phyloP scores from a whole-genome alignment of 805 yeast species.

The Nakazawaea holstii region DNA sequence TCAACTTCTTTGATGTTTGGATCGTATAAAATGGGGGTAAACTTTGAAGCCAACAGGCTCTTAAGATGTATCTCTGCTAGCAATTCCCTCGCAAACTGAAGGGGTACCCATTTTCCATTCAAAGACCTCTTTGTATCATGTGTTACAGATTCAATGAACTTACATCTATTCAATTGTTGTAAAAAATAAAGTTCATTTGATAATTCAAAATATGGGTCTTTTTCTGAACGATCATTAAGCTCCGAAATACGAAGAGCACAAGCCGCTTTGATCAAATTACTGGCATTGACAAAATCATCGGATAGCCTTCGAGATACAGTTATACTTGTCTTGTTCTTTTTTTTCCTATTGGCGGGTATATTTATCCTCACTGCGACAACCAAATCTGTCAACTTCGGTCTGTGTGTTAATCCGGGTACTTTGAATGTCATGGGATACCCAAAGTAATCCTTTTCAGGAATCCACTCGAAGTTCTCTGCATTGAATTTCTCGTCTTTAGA shows the following conservation, averaged over 20 bases:
- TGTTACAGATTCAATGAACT: slow-evolving; percentile 16
- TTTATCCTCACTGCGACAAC: not conserved
- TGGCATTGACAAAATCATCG: slow-evolving; percentile 22
- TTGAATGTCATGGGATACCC: not conserved
- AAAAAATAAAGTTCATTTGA: slow-evolving; percentile 20
- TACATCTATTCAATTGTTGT: slow-evolving; percentile 16
- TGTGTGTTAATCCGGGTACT: slow-evolving; percentile 12
- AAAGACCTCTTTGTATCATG: slow-evolving; percentile 9
- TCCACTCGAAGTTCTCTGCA: not conserved
- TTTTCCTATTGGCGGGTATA: not conserved
- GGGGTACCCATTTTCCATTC: slow-evolving; percentile 23
- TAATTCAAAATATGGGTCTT: slow-evolving; percentile 21
- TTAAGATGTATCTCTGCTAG: slow-evolving; percentile 6
- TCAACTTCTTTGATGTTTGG: not conserved
- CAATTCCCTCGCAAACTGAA: slow-evolving; percentile 16
- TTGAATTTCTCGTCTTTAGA: not conserved
- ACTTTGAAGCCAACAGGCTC: not conserved
- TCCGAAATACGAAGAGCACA: slow-evolving; percentile 16
- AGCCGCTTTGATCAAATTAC: slow-evolving; percentile 11
- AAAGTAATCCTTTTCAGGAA: not conserved
- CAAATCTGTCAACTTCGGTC: not conserved
- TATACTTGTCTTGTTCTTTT: not conserved
- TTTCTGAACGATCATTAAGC: slow-evolving; percentile 13
- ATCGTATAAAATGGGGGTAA: not conserved
- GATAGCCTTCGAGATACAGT: slow-evolving; percentile 16